Conservation (phyloP, 108 stramenopile species). For the Fragilaria radians region DNA sequence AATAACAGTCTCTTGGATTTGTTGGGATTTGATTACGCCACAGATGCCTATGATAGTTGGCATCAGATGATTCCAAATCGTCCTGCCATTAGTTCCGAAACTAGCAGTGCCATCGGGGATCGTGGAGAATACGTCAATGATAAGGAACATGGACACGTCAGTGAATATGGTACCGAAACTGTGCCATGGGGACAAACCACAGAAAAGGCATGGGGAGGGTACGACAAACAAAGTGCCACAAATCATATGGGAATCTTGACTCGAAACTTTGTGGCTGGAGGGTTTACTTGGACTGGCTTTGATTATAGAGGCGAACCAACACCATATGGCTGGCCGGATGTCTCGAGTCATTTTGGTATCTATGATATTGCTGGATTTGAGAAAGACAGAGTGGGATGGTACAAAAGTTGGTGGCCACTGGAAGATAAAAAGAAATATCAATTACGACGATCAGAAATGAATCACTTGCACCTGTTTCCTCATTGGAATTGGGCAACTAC, state of each 20-base stretch:
- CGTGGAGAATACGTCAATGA: conserved; percentile 23
- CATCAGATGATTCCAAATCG: conserved; percentile 19
- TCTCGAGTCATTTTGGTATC: conserved; percentile 29
- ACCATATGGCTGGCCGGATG: conserved; percentile 18
- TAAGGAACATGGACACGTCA: not conserved
- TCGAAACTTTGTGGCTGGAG: conserved; percentile 10
- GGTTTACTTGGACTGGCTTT: conserved; percentile 34
- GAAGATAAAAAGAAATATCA: conserved; percentile 5
- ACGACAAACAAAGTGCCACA: not conserved
- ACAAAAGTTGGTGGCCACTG: conserved; percentile 29
- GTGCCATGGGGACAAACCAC: conserved; percentile 27
- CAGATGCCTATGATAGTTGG: conserved; percentile 19
- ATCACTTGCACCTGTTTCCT: conserved; percentile 14
- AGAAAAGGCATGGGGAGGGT: conserved; percentile 14
- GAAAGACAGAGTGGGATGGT: conserved; percentile 32
- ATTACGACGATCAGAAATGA: conserved; percentile 27
- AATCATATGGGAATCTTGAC: not conserved
- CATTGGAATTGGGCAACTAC: conserved; percentile 36
- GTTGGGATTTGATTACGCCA: conserved; percentile 26
- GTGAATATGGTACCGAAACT: conserved; percentile 12
- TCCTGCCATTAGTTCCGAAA: conserved; percentile 26
- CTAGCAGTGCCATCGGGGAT: conserved; percentile 27
- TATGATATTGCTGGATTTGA: conserved; percentile 32
- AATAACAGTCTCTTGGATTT: conserved; percentile 25
- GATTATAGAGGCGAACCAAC: conserved; percentile 39